These are phyloP conservation scores for Malus orientalis DNA, from an alignment of 306 rosid genomes.

Conservation along the genomic window DNA sequence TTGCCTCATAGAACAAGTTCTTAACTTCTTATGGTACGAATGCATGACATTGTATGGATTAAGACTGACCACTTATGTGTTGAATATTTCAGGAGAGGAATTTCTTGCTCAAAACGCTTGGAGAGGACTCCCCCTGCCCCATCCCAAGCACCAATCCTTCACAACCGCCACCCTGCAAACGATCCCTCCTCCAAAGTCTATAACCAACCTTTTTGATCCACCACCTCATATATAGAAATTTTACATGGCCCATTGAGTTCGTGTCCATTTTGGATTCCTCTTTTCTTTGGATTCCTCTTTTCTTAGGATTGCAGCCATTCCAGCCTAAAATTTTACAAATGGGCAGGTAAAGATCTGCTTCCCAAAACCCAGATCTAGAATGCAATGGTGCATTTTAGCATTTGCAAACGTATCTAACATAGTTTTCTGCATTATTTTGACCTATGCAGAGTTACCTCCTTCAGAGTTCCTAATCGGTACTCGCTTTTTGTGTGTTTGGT, in stretches of 20 bases:
- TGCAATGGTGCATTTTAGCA: conserved; percentile 64
- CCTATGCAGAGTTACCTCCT: conserved; percentile 16
- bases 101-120: conserved; percentile 93
- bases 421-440: conserved; percentile 33
- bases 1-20: not conserved
- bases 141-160: conserved; percentile 44
- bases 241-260: conserved; percentile 22
- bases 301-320: conserved; percentile 55
- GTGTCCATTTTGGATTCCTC: conserved; percentile 27
- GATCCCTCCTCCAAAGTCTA: conserved; percentile 86
- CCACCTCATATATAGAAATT: conserved; percentile 23
- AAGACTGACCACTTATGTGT: conserved; percentile 20
- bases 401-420: conserved; percentile 45
- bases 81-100: conserved; percentile 74
- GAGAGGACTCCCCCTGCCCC: conserved; percentile 77
- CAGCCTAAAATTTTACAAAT: conserved; percentile 65
- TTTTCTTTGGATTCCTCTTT: conserved; percentile 24
- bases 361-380: conserved; percentile 41
- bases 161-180: conserved; percentile 89
- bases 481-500: conserved; percentile 46
- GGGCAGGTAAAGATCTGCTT: conserved; percentile 53
- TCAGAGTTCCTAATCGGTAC: conserved; percentile 19
- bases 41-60: conserved; percentile 5
- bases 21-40: not conserved
- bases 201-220: conserved; percentile 32